A percentile compares a stretch with the other conserved stretches of the same genome.
phyloP scores from a whole-genome alignment of 129 eudicot species.

The Solidago caesia region DNA sequence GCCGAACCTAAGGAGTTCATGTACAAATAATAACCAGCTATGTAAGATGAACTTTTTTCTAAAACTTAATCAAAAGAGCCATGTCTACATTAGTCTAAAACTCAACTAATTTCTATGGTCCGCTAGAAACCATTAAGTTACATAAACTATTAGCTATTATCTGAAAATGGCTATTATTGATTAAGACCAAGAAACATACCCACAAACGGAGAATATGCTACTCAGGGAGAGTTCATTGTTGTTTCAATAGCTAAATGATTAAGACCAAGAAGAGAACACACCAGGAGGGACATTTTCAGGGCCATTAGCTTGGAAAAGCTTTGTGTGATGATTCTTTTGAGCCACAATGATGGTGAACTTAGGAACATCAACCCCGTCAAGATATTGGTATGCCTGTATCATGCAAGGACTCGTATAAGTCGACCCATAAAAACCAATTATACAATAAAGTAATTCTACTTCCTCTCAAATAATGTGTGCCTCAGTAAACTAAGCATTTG shows the following conservation, averaged over 20 bases:
- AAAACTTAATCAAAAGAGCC: too few species aligned
- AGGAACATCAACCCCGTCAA: slow-evolving; percentile 77
- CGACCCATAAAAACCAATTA: background rate
- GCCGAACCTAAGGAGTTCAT: slow-evolving; percentile 59
- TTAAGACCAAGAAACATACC: slow-evolving; percentile 47
- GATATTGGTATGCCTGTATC: slow-evolving; percentile 71
- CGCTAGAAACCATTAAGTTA: background rate
- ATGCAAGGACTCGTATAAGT: background rate
- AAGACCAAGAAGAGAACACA: slow-evolving; percentile 19
- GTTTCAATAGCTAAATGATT: slow-evolving; percentile 3
- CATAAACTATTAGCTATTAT: background rate
- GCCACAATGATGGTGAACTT: slow-evolving; percentile 90
- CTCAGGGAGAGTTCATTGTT: background rate
- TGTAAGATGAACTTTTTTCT: background rate
- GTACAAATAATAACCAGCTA: slow-evolving; percentile 16
- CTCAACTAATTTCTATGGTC: slow-evolving; percentile 2
- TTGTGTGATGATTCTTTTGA: slow-evolving; percentile 85
- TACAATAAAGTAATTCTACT: background rate
- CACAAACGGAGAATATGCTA: slow-evolving; percentile 12
- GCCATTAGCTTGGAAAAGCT: slow-evolving; percentile 59
- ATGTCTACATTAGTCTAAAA: background rate
- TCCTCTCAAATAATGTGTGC: background rate
- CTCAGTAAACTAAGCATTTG: background rate
- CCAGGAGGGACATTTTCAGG: slow-evolving; percentile 85
- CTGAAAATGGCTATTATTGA: slow-evolving; percentile 52